Evolutionary conservation across 768 basidiomycete species (phyloP).

Genomic region (Mycena vulgaris): DNA sequence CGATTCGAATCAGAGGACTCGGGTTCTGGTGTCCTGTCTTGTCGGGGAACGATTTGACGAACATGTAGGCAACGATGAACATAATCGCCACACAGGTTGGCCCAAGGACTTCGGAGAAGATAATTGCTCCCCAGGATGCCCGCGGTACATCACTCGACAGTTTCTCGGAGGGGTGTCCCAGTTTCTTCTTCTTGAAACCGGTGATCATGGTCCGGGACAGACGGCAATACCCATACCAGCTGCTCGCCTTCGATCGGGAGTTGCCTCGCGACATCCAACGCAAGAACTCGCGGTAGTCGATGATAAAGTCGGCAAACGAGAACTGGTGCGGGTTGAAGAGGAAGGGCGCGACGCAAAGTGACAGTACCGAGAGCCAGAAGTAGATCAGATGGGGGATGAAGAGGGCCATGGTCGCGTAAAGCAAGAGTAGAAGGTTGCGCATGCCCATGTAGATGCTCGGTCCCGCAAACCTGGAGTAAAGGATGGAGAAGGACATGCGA

Average conservation of each 20-base stretch:
- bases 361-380: conserved; percentile 98
- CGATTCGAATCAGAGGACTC: conserved; percentile 92
- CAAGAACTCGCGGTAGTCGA: conserved; percentile 98
- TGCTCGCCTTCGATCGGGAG: conserved; percentile 95
- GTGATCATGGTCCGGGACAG: conserved; percentile 98
- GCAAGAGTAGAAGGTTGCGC: conserved; percentile 90
- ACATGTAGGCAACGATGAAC: conserved; percentile 91
- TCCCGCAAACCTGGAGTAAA: conserved; percentile 98
- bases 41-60: conserved; percentile 92
- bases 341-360: conserved; percentile 97
- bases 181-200: conserved; percentile 99
- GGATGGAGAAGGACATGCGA: conserved; percentile 94
- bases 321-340: conserved; percentile 99
- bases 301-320: conserved; percentile 96
- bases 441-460: conserved; percentile 99
- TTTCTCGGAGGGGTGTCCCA: conserved; percentile 98
- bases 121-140: conserved; percentile 87
- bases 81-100: conserved; percentile 83
- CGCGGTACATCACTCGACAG: conserved; percentile 95
- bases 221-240: conserved; percentile 99
- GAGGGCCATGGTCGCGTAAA: conserved; percentile 92
- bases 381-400: conserved; percentile 97
- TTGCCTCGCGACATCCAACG: conserved; percentile 99
- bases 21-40: conserved; percentile 73
- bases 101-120: conserved; percentile 87